phyloP scores from a whole-genome alignment of 192 early-diverging fungal genomes.

The Jimgerdemannia flammicorona region DNA sequence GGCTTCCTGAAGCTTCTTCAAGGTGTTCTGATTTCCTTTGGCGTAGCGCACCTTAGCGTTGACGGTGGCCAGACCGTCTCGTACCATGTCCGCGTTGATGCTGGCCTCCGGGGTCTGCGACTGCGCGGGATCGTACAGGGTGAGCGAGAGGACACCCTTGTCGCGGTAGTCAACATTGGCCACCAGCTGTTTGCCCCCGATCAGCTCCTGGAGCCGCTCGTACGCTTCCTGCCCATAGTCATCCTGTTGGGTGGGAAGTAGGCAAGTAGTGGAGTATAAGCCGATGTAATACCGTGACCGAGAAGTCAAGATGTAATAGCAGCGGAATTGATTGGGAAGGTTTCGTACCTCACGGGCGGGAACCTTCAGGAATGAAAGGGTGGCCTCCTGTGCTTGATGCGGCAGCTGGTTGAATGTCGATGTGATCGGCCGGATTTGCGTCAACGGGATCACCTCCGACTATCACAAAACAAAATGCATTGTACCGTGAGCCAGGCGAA shows the following conservation, averaged over 20 bases:
- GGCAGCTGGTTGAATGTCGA: constrained; percentile 62
- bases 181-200: constrained; percentile 59
- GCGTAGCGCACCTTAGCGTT: constrained; percentile 44
- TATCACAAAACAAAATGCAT: constrained; percentile 11
- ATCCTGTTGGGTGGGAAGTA: constrained; percentile 24
- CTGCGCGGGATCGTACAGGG: constrained; percentile 59
- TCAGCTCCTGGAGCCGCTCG: constrained; percentile 66
- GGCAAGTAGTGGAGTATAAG: not conserved
- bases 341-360: constrained; percentile 33
- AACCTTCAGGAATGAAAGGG: constrained; percentile 76
- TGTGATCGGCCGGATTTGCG: constrained; percentile 74
- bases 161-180: constrained; percentile 70
- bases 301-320: too few relatives aligned
- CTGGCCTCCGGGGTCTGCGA: constrained; percentile 61
- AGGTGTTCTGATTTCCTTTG: constrained; percentile 48
- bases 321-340: too few relatives aligned
- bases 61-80: constrained; percentile 58
- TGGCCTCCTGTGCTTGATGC: constrained; percentile 78
- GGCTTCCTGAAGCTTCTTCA: constrained; percentile 62
- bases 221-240: constrained; percentile 80
- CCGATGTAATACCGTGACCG: not conserved
- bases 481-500: not conserved
- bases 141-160: constrained; percentile 53
- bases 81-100: constrained; percentile 63
- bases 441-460: constrained; percentile 68